A percentile compares a stretch with the other conserved stretches of the same genome.
Conservation (phyloP, 306 rosid species). For the Vigna angularis region DNA sequence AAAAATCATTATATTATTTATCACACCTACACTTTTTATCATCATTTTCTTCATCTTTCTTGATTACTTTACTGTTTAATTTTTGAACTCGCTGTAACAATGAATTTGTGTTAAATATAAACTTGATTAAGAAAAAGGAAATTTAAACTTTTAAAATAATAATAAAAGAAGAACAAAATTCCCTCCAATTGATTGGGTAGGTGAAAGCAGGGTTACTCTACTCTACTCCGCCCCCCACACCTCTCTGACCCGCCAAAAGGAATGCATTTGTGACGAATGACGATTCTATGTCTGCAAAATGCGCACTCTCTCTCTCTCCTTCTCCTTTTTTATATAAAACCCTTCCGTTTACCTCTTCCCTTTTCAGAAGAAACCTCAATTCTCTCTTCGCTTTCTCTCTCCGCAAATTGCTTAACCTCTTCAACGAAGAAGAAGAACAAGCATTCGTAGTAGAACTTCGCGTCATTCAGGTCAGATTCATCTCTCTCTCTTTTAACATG, state of each 20-base stretch:
- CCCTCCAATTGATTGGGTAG: conserved; percentile 84
- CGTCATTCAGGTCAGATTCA: conserved; percentile 45
- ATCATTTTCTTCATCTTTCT: too few relatives aligned
- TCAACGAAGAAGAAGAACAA: background rate
- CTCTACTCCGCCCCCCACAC: background rate
- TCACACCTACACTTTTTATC: too few relatives aligned
- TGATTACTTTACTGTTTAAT: too few relatives aligned
- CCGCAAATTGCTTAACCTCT: background rate
- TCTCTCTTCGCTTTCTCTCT: background rate
- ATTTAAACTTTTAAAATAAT: conserved; percentile 33
- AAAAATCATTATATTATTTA: too few relatives aligned
- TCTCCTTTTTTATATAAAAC: conserved; percentile 34
- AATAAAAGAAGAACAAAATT: conserved; percentile 56
- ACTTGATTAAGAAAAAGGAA: background rate
- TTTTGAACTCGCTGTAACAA: too few relatives aligned
- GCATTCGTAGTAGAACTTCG: conserved; percentile 7
- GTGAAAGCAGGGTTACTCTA: conserved; percentile 23
- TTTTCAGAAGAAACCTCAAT: conserved; percentile 9
- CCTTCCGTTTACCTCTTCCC: conserved; percentile 21
- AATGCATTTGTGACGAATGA: conserved; percentile 37
- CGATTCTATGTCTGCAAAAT: conserved; percentile 40
- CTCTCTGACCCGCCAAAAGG: conserved; percentile 57
- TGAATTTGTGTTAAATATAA: too few relatives aligned
- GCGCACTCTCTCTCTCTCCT: conserved; percentile 34
- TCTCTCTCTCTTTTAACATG: too few relatives aligned